These are phyloP conservation scores for Inga leiocalycina DNA, from an alignment of 306 rosid species.

Conservation along the genomic window DNA sequence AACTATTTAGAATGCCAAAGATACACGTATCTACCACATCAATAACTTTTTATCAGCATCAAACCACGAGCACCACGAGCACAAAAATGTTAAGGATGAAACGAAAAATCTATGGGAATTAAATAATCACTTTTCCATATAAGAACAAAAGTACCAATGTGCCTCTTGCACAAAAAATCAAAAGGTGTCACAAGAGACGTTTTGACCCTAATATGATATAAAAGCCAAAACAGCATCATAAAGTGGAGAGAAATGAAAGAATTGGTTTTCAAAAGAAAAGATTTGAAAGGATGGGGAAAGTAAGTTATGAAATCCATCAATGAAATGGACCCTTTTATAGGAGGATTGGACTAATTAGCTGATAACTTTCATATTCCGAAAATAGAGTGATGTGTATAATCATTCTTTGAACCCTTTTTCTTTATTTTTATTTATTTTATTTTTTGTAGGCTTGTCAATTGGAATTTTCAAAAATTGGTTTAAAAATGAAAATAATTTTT, in stretches of 20 bases:
- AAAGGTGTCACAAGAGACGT: not conserved
- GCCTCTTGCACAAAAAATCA: too few relatives aligned
- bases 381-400: not conserved
- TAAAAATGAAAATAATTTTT: not conserved
- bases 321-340: not conserved
- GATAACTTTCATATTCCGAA: not conserved
- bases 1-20: too few relatives aligned
- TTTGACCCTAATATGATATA: not conserved
- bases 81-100: not conserved
- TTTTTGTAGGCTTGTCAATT: not conserved
- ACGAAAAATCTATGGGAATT: not conserved
- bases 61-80: not conserved
- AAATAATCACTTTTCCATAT: too few relatives aligned
- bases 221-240: not conserved
- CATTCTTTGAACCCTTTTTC: not conserved
- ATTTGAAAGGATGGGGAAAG: not conserved
- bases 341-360: not conserved
- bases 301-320: not conserved
- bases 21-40: too few relatives aligned
- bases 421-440: too few relatives aligned
- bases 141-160: too few relatives aligned
- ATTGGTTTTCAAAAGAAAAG: too few relatives aligned
- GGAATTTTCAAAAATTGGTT: not conserved
- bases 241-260: not conserved
- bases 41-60: not conserved